Conservation (phyloP, 2,329 filamentous ascomycete species). For the Balansia obtecta region DNA sequence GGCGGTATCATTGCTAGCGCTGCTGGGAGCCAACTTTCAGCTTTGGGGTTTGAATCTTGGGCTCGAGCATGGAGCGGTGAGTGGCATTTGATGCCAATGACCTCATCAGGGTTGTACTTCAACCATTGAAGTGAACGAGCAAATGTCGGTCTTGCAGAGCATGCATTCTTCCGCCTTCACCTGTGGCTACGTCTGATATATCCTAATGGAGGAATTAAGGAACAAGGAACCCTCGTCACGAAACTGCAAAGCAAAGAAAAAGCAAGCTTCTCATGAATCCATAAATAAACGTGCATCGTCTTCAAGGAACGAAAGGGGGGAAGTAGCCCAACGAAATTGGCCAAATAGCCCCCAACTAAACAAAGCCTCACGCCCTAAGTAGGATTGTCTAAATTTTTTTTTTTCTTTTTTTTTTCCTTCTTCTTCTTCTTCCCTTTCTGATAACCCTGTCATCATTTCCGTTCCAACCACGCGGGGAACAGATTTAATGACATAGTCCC, state of each 20-base stretch:
- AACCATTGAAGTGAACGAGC: too few species aligned
- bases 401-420: too few species aligned
- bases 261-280: not conserved
- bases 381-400: too few species aligned
- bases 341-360: not conserved
- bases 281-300: too few species aligned
- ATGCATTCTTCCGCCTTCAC: not conserved
- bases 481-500: not conserved
- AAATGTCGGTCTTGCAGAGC: too few species aligned
- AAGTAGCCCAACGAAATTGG: not conserved
- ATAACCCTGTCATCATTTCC: not conserved
- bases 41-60: not conserved
- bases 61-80: not conserved
- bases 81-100: not conserved
- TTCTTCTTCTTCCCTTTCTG: not conserved
- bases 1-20: not conserved
- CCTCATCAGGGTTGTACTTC: not conserved
- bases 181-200: not conserved
- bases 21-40: not conserved
- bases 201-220: not conserved
- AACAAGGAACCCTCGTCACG: constrained; percentile 1
- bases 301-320: not conserved
- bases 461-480: not conserved
- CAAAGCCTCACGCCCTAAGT: not conserved
- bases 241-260: not conserved